Conservation (phyloP, 305 asterid species). For the Plantago coronopus region DNA sequence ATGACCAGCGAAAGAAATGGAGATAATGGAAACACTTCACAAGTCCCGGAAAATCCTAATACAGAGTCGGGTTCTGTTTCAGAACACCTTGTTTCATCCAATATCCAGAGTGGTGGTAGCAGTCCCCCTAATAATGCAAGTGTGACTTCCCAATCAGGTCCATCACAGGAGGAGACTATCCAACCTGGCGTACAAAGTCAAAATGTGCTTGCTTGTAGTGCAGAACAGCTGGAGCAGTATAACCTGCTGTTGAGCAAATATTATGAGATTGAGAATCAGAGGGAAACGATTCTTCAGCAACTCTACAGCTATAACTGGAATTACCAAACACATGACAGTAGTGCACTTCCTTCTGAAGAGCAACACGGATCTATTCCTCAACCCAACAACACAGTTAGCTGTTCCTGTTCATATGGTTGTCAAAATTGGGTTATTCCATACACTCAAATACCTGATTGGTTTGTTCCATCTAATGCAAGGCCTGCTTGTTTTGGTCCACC, state of each 20-base stretch:
- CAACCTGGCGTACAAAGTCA: conserved; percentile 31
- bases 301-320: conserved; percentile 56
- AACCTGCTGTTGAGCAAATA: conserved; percentile 54
- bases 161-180: conserved; percentile 22
- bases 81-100: conserved; percentile 25
- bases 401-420: too few relatives aligned
- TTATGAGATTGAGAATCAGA: conserved; percentile 71
- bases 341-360: conserved; percentile 29
- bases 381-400: too few relatives aligned
- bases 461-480: too few relatives aligned
- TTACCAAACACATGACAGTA: conserved; percentile 32
- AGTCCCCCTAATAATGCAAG: conserved; percentile 23
- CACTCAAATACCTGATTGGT: too few relatives aligned
- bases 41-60: conserved; percentile 25
- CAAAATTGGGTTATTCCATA: conserved; percentile 60
- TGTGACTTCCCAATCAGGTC: conserved; percentile 27
- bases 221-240: conserved; percentile 47
- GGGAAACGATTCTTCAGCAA: conserved; percentile 63
- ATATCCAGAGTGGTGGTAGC: conserved; percentile 27
- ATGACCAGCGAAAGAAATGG: conserved; percentile 26
- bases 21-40: conserved; percentile 23
- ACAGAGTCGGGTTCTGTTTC: conserved; percentile 33
- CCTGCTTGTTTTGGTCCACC: too few relatives aligned
- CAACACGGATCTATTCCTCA: too few relatives aligned
- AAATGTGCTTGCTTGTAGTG: conserved; percentile 26